Evolutionary conservation across 495 filamentous ascomycete species (phyloP), one percentile per base, ranked within the genome.

Genomic region (Penicillium macrosclerotiorum): DNA sequence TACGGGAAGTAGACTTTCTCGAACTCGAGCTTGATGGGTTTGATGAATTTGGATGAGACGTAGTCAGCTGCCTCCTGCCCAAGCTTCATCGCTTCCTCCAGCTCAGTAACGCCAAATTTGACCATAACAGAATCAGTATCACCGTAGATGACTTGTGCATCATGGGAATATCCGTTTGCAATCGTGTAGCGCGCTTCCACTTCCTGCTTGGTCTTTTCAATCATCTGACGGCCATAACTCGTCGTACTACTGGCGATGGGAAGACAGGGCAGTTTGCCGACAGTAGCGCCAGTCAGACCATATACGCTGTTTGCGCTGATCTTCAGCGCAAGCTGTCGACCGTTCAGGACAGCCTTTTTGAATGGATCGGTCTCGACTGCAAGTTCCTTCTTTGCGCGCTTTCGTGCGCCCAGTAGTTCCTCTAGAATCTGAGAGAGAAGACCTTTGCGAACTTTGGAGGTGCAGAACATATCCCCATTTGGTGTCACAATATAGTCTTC

Each of bases 111-210:
- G 9, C 93, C 93, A 57, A 99, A 99, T 57, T 96, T 97, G 25
- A 99, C 93, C 93, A 99, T 99, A 64, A 99, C 93, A 5, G 93
- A 99, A 75, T 99, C 93, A 18, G 93, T 99, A 64, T 99, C 93
- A 69, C 93, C 93, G 53, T 99, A 99, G 47, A 99, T 94, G 65
- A 99, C 93, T 55, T 94, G 77, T 0, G 93, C 93, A 64, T 97
- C 88, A 62, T 96, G 88, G 3, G 79, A 78, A 66, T 97, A 97
- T 11, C 93, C 94, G 57, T 97, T 96, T 9, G 88, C 87, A 30
- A 96, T 89, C 14, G 82, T 92, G 55, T 96, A 99, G 47, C 79
- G 79, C 24, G 75, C 67, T 60, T 99, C 93, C 6, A 99, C 93
- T 63, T 96, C 93, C 19, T 84, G 73, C 62, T 95, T 96, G 11